Evolutionary conservation across 495 filamentous ascomycete species (phyloP).

Genomic region (Penicillium fimorum): DNA sequence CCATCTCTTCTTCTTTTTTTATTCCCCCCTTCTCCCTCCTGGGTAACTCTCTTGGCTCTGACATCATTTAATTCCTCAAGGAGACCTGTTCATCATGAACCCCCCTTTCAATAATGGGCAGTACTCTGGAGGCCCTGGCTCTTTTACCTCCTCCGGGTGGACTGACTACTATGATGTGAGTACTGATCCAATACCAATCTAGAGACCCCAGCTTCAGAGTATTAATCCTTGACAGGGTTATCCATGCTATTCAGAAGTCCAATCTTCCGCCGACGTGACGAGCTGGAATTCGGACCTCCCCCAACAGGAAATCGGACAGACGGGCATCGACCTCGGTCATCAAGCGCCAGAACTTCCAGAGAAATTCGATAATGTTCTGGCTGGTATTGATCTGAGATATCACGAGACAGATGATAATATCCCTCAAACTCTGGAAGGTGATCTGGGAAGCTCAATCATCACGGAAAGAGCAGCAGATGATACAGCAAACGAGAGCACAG

Average conservation of each 20-base stretch:
- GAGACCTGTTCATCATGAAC: neutral
- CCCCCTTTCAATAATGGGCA: neutral
- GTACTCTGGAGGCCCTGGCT: neutral
- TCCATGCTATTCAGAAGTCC: neutral
- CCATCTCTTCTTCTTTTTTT: too few species aligned
- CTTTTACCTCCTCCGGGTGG: neutral
- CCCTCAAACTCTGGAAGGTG: neutral
- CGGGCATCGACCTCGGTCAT: neutral
- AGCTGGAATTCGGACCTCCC: neutral
- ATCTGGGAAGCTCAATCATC: neutral
- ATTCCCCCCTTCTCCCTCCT: too few species aligned
- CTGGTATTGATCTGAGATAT: neutral
- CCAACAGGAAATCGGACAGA: neutral
- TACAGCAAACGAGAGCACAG: neutral
- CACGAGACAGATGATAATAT: neutral
- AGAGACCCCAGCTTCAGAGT: neutral
- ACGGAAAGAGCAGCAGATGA: neutral
- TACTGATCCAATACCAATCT: neutral
- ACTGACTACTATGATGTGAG: neutral
- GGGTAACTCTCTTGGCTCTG: neutral
- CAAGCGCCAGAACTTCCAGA: neutral
- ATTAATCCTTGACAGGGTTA: neutral
- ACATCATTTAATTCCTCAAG: neutral
- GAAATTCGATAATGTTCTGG: neutral
- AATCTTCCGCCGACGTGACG: neutral